Evolutionary conservation across 805 yeast species (phyloP), one percentile per base, ranked within the genome.

Genomic region (Citeromyces nyonsensis): DNA sequence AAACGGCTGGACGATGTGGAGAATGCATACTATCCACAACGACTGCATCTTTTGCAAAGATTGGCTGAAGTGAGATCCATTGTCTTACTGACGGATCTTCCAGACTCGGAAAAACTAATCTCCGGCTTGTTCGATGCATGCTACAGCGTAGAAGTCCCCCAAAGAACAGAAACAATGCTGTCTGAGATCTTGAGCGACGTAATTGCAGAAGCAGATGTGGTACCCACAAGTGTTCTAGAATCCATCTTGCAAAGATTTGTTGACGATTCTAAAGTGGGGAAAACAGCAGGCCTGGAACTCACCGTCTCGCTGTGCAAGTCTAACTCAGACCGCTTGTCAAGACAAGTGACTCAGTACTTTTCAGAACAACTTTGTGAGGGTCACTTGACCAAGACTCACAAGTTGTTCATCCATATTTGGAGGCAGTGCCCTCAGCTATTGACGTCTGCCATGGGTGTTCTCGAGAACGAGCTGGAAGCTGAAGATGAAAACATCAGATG

Each of bases 401-500:
- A 51, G 9, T 53, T 83, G 24, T 56, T 76, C 0, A 54, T 74
- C 2, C 76, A 75, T 37, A 56, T 85, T 2, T 86, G 95, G 95
- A 69, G 61, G 41, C 63, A 69, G 33, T 74, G 73, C 0, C 95
- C 95, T 0, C 91, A 79, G 30, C 54, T 81, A 13, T 57, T 82
- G 8, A 63, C 69, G 3, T 70, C 91, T 1, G 78, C 80, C 0
- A 69, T 81, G 62, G 91, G 94, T 0, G 65, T 82, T 33, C 57
- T 85, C 4, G 82, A 81, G 40, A 84, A 81, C 43, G 94, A 85
- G 41, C 54, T 85, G 28, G 72, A 71, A 36, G 83, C 94, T 0
- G 81, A 77, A 28, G 68, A 73, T 40, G 72, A 69, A 22, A 50
- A 59, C 10, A 59, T 80, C 12, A 63, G 95, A 39, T 47, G 63